Conservation (phyloP, 2,329 filamentous ascomycete species). For the Ophiocordyceps australis region DNA sequence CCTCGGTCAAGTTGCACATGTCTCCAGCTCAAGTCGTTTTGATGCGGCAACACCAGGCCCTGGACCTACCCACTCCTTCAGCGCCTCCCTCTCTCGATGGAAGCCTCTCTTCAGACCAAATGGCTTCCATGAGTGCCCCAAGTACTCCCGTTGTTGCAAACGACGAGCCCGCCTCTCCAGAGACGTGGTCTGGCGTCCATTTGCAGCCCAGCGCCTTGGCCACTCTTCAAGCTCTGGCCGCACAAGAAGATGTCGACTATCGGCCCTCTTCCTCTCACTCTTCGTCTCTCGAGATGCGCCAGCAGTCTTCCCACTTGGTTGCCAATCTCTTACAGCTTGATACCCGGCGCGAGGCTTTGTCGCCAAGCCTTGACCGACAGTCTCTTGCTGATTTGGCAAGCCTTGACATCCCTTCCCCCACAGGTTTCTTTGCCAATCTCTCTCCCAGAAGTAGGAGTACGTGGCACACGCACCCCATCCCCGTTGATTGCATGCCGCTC, state of each 20-base stretch:
- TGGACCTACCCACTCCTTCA: conserved; percentile 54
- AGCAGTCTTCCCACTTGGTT: conserved; percentile 30
- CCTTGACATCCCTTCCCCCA: conserved; percentile 78
- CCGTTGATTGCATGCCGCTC: conserved; percentile 34
- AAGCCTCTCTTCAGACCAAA: conserved; percentile 73
- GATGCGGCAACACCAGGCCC: conserved; percentile 42
- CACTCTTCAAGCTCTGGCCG: conserved; percentile 57
- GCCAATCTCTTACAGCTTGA: conserved; percentile 17
- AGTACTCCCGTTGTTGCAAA: conserved; percentile 59
- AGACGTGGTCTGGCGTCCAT: conserved; percentile 54
- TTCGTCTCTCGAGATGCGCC: conserved; percentile 29
- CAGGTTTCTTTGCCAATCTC: conserved; percentile 78
- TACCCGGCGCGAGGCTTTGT: conserved; percentile 6
- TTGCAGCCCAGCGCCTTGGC: conserved; percentile 68
- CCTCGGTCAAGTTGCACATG: conserved; percentile 52
- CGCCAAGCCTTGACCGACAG: conserved; percentile 20
- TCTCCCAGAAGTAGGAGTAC: conserved; percentile 60
- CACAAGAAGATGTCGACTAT: conserved; percentile 44
- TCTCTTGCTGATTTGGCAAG: conserved; percentile 58
- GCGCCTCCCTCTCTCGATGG: conserved; percentile 81
- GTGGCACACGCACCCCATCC: conserved; percentile 49
- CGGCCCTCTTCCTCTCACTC: conserved; percentile 13
- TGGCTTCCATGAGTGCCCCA: conserved; percentile 67
- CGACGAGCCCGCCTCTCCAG: conserved; percentile 31
- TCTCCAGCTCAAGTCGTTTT: conserved; percentile 58